Evolutionary conservation across 2,329 filamentous ascomycete genomes (phyloP), one percentile per base, ranked within the genome.

Genomic region (Stagonosporopsis chrysanthemi): DNA sequence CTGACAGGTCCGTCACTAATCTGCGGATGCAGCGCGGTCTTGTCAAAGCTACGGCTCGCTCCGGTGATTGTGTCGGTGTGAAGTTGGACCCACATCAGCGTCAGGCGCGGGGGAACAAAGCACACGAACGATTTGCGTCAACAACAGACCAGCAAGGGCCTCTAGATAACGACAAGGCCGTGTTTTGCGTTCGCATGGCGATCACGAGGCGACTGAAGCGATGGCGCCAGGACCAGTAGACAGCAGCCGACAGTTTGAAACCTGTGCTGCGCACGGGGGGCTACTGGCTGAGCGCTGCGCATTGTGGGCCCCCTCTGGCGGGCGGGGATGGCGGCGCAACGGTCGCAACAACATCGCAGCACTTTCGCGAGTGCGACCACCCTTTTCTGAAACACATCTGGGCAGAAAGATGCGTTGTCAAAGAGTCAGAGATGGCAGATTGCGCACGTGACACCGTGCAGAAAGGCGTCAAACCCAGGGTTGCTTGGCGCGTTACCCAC

Each of bases 61-160:
- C 63, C 63, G 69, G 67, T 63, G 61, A 53, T 60, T 33, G 44
- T 68, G 71, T 71, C 71, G 70, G 70, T 71, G 70, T 70, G 69
- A 65, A 56, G 61, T 56, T 69, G 64, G 67, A 61, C 67, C 62
- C 59, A 58, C 56, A 48, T 50, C 50, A 38, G 62, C 65, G 65
- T 33, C 31, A 15, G 31, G 31, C 31, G 31, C 31, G 31, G 31
- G 61, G 58, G 62, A 59, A 70, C 67, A 70, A 70, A 71, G 67
- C 63, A 61, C 67, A 65, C 58, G 57, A 63, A 64, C 60, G 48
- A 55, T 50, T 58, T 54, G 62, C 54, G 46, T 60, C 51, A 52
- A 52, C 59, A 58, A 50, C 51, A 40, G 52, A 39, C 39, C 56
- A 47, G 47, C 60, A 35, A 55, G 49, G 50, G 23, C 12, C 55